Evolutionary conservation across 2,329 filamentous ascomycete genomes (phyloP).

Genomic region (Cadophora luteo-olivacea): DNA sequence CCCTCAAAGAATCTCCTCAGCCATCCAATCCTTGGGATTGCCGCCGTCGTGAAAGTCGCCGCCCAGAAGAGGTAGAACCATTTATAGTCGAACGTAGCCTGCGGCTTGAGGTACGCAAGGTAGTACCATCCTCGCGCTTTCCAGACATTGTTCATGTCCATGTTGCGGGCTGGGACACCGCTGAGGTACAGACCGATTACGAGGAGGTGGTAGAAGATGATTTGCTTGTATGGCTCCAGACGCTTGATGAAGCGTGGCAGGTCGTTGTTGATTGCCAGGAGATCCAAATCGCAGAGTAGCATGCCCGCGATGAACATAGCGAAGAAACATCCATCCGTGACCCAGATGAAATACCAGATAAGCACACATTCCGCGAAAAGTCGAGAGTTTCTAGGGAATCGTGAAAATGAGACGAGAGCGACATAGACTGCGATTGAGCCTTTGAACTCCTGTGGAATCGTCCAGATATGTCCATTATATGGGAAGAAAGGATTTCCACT

Average conservation of each 20-base stretch:
- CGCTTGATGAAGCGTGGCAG: constrained; percentile 56
- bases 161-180: constrained; percentile 62
- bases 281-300: constrained; percentile 66
- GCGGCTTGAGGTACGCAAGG: constrained; percentile 63
- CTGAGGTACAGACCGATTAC: constrained; percentile 60
- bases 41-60: constrained; percentile 61
- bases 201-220: constrained; percentile 61
- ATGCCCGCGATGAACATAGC: constrained; percentile 67
- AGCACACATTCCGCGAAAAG: constrained; percentile 60
- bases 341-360: constrained; percentile 70
- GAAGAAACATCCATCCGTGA: constrained; percentile 68
- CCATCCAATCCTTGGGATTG: constrained; percentile 62
- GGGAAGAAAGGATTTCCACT: constrained; percentile 61
- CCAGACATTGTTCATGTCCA: constrained; percentile 56
- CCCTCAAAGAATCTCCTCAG: constrained; percentile 66
- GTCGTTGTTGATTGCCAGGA: constrained; percentile 56
- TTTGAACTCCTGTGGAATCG: constrained; percentile 66
- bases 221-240: constrained; percentile 55
- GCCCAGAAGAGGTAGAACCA: constrained; percentile 74
- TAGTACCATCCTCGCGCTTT: constrained; percentile 56
- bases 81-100: constrained; percentile 70
- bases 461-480: constrained; percentile 64
- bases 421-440: constrained; percentile 71
- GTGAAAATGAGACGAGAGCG: constrained; percentile 57
- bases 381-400: constrained; percentile 59